Evolutionary conservation across 371 early-diverging fungal genomes (phyloP).

Genomic region (Entomophthora muscae): DNA sequence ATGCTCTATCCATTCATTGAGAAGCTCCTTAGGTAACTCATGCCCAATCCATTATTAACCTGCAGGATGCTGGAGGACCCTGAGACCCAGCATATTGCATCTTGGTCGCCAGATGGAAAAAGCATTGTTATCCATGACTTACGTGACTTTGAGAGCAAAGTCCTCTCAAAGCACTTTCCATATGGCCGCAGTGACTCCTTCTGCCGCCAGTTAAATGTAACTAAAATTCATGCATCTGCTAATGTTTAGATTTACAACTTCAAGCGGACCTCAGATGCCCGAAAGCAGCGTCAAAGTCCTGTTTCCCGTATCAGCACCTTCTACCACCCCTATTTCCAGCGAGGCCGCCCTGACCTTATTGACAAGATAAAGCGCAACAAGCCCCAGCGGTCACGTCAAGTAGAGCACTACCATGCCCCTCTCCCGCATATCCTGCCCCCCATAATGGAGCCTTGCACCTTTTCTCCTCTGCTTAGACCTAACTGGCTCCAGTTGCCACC

Average conservation of each 20-base stretch:
- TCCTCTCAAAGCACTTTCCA: background rate
- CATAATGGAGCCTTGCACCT: background rate
- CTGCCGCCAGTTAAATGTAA: slow-evolving; percentile 2
- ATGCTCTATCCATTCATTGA: slow-evolving; percentile 2
- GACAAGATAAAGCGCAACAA: background rate
- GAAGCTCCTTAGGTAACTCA: background rate
- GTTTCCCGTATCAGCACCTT: background rate
- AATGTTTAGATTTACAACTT: slow-evolving; percentile 4
- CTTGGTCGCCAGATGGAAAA: background rate
- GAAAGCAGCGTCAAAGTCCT: background rate
- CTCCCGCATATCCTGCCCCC: background rate
- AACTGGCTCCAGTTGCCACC: background rate
- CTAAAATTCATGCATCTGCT: background rate
- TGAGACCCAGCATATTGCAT: background rate
- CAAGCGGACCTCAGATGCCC: slow-evolving; percentile 4
- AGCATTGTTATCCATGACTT: background rate
- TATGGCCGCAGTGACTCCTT: background rate
- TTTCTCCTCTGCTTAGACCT: background rate
- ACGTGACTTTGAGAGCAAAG: background rate
- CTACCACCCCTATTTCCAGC: background rate
- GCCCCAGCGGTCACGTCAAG: background rate
- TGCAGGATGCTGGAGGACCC: background rate
- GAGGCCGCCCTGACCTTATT: background rate
- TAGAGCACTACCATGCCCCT: background rate
- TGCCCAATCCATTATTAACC: background rate